Percentiles rank a stretch among this genome's conserved stretches.
Conservation (phyloP, 2,329 filamentous ascomycete genomes). For the Aspergillus piperis region DNA sequence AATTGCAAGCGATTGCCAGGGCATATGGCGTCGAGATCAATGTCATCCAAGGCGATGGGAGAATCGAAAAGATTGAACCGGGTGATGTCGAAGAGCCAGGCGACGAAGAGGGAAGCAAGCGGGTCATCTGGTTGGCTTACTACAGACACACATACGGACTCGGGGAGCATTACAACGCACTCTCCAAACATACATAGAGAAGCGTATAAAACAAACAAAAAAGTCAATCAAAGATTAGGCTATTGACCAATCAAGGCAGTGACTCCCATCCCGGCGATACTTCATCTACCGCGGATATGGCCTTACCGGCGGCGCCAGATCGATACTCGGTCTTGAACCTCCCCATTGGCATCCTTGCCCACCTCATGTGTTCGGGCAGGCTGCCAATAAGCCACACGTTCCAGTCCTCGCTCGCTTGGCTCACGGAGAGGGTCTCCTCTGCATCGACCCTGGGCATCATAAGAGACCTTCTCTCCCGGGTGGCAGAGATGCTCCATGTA, state of each 20-base stretch:
- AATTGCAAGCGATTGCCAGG: conserved; percentile 80
- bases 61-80: conserved; percentile 72
- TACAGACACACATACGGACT: conserved; percentile 92
- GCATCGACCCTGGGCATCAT: conserved; percentile 49
- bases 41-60: conserved; percentile 79
- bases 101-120: conserved; percentile 49
- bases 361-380: conserved; percentile 59
- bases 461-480: neutral
- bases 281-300: neutral
- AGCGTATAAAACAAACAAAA: neutral
- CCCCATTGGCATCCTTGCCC: conserved; percentile 49
- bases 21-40: conserved; percentile 78
- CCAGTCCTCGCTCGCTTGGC: conserved; percentile 41
- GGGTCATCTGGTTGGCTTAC: conserved; percentile 86
- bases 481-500: neutral
- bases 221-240: conserved; percentile 2
- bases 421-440: conserved; percentile 50
- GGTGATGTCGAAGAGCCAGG: conserved; percentile 43
- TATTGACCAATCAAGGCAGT: neutral
- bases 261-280: neutral
- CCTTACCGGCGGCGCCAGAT: conserved; percentile 43
- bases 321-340: conserved; percentile 45
- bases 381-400: conserved; percentile 56
- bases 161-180: conserved; percentile 95
- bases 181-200: conserved; percentile 54